phyloP scores from a whole-genome alignment of 2,329 filamentous ascomycete genomes.

The Kalaharituber pfeilii region DNA sequence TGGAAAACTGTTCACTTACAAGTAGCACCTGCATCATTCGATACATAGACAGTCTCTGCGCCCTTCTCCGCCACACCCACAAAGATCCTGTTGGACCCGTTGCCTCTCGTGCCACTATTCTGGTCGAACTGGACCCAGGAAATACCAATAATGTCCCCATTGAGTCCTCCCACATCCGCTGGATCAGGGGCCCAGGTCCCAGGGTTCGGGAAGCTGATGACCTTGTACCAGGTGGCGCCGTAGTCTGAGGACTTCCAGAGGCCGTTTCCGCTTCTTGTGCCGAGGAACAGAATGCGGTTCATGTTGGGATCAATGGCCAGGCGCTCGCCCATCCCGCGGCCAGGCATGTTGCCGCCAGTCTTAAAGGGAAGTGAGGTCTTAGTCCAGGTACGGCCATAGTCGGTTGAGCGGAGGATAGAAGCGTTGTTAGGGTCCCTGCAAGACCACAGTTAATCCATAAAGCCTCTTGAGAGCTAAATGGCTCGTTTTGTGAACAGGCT shows the following conservation, averaged over 20 bases:
- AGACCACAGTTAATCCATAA: no score
- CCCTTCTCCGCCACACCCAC: conserved; percentile 38
- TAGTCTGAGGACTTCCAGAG: conserved; percentile 42
- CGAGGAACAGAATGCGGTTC: conserved; percentile 40
- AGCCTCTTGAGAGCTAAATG: background rate
- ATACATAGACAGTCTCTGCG: conserved; percentile 38
- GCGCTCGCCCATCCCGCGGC: conserved; percentile 39
- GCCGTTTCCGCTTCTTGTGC: conserved; percentile 41
- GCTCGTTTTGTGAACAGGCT: no score
- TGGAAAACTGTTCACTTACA: conserved; percentile 29
- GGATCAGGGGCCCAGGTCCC: conserved; percentile 35
- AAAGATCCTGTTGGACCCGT: conserved; percentile 40
- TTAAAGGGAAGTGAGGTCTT: conserved; percentile 39
- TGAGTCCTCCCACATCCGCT: conserved; percentile 31
- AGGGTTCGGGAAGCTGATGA: conserved; percentile 35
- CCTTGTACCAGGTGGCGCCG: conserved; percentile 38
- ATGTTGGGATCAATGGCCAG: conserved; percentile 42
- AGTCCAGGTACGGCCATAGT: conserved; percentile 38
- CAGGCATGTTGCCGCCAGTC: conserved; percentile 45
- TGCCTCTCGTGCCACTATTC: conserved; percentile 31
- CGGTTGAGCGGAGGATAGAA: conserved; percentile 37
- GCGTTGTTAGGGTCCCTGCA: conserved; percentile 37
- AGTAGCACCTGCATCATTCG: conserved; percentile 36
- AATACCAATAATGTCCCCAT: conserved; percentile 34
- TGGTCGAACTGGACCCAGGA: conserved; percentile 39